Percentiles rank a stretch among this genome's conserved stretches.
Conservation (phyloP, 768 basidiomycete genomes). For the Tulasnella sp. region DNA sequence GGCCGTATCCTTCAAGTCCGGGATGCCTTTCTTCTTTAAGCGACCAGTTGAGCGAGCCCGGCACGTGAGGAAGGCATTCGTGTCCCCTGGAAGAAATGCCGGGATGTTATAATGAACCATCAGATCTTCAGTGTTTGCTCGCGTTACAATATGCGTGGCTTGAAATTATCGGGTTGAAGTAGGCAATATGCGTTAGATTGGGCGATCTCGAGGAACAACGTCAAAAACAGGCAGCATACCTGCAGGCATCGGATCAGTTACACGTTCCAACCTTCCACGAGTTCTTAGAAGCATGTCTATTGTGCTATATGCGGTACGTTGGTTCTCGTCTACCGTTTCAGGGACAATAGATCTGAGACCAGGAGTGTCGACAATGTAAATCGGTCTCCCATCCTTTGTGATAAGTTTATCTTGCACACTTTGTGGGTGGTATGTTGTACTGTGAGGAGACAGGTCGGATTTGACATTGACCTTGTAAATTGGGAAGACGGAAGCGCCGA, state of each 20-base stretch:
- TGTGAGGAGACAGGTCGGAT: constrained; percentile 42
- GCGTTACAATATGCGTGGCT: constrained; percentile 58
- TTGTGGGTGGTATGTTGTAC: constrained; percentile 58
- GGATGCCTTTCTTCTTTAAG: constrained; percentile 62
- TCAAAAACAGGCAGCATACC: no score
- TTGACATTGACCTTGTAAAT: constrained; percentile 42
- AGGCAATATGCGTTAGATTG: no score
- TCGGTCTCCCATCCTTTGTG: constrained; percentile 34
- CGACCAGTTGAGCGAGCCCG: constrained; percentile 63
- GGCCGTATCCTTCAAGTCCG: constrained; percentile 62
- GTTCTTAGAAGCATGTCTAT: constrained; percentile 68
- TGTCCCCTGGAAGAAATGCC: constrained; percentile 56
- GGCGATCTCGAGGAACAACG: no score
- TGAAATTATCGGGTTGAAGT: no score
- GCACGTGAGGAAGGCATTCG: constrained; percentile 58
- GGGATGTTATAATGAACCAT: constrained; percentile 83
- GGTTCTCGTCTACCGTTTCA: constrained; percentile 27
- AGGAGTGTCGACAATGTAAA: constrained; percentile 76
- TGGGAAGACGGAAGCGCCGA: constrained; percentile 37
- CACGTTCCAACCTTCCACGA: constrained; percentile 67
- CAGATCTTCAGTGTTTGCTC: constrained; percentile 63
- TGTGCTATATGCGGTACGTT: constrained; percentile 32
- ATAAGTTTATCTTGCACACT: constrained; percentile 32
- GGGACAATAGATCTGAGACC: constrained; percentile 46
- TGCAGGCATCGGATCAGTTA: constrained; percentile 65